Conservation (phyloP, 2,329 filamentous ascomycete genomes). For the Talaromyces sp. region DNA sequence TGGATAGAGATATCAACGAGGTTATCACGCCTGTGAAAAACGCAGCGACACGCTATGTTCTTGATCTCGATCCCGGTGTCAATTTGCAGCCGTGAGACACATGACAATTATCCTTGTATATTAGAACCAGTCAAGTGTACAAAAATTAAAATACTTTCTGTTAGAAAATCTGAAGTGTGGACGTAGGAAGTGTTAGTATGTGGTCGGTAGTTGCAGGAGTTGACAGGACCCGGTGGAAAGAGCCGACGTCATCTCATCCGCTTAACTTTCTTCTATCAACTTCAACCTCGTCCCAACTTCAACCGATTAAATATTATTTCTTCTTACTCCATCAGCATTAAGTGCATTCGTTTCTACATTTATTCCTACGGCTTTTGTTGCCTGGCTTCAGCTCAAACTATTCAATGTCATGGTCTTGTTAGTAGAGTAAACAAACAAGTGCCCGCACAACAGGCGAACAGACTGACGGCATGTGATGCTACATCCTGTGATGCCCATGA, state of each 20-base stretch:
- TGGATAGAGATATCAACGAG: slow-evolving; percentile 10
- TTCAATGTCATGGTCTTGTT: background rate
- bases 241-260: background rate
- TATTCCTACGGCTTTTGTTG: background rate
- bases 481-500: background rate
- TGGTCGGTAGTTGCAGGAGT: background rate
- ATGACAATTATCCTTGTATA: background rate
- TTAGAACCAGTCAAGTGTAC: background rate
- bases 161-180: background rate
- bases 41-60: slow-evolving; percentile 20
- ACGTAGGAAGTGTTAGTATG: background rate
- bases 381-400: background rate
- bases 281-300: background rate
- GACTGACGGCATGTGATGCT: background rate
- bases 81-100: slow-evolving; percentile 22
- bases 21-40: slow-evolving; percentile 9
- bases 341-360: background rate
- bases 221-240: background rate
- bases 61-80: slow-evolving; percentile 29
- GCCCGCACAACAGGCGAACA: background rate
- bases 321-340: background rate
- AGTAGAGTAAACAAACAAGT: background rate
- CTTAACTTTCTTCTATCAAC: background rate
- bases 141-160: background rate
- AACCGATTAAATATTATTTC: background rate